Base-by-base conservation (phyloP, 345 rosid species). In the Chamaenerion angustifolium region DNA sequence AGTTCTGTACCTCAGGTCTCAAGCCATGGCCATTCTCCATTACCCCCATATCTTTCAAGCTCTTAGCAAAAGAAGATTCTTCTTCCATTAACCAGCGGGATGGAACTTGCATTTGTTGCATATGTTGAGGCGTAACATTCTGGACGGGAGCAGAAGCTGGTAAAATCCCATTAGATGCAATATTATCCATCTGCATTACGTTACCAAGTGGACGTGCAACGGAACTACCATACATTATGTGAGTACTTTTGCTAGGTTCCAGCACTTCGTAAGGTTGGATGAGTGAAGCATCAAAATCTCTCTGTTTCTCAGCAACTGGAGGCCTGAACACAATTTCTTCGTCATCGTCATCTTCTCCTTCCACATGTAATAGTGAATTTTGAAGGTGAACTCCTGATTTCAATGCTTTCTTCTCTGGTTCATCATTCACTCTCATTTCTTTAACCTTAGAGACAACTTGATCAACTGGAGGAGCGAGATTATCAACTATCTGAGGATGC, bases 251-350 rank as follows among this genome's bases (percentile, higher is more conserved):
- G 47, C 56, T 69, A 49, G 73, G 64, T 55, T 62, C 78, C 27
- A 76, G 56, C 56, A 71, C 77, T 43, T 71, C 84, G 72, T 53
- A 52, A 42, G 72, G 66, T n/a, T 46, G 42, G 71, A 56, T 21
- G 25, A 21, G 4, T 48, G 77, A 64, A 56, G 70, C 66, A 66
- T 64, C 41, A 21, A 49, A 73, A 58, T 70, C 81, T 46, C 60
- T 61, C 60, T 61, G 73, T 71, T 80, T 92, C 65, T 77, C 93
- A 54, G 76, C 19, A 42, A 69, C 79, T 19, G 66, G 63, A 54
- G 92, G 98, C 77, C 82, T 81, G 69, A 87, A 92, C 65, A 92
- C 94, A 74, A 92, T 92, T 51, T 75, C 95, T 72, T 92, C 98
- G 51, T 84, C 98, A 50, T 84, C 98, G 27, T 86, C 95, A 19